These are phyloP conservation scores for Polysphondylium violaceum DNA, from an alignment of 78 protist genomes.

Conservation along the genomic window DNA sequence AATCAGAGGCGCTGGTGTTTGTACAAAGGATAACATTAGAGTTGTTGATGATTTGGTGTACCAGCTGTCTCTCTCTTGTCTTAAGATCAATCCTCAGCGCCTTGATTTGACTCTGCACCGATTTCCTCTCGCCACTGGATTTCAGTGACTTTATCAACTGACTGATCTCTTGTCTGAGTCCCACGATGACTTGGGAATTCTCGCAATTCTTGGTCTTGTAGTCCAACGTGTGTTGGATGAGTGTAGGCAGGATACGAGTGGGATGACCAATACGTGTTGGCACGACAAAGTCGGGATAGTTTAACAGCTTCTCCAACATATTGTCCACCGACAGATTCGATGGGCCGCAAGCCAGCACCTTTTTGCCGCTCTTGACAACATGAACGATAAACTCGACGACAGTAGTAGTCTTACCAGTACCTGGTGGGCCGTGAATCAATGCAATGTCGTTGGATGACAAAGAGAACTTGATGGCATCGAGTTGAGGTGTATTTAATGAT, in stretches of 20 bases:
- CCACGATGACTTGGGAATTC: constrained; percentile 27
- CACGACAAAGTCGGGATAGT: not conserved
- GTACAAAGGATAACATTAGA: constrained; percentile 74
- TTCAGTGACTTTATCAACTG: not conserved
- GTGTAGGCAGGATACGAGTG: constrained; percentile 85
- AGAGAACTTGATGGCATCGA: constrained; percentile 72
- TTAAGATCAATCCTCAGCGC: constrained; percentile 35
- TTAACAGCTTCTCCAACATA: constrained; percentile 58
- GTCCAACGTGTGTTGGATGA: constrained; percentile 81
- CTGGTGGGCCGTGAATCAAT: constrained; percentile 94
- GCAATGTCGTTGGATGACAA: constrained; percentile 79
- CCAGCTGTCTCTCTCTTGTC: constrained; percentile 23
- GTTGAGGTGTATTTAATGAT: constrained; percentile 72
- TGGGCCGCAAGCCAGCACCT: constrained; percentile 89
- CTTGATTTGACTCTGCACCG: not conserved
- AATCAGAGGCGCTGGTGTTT: constrained; percentile 69
- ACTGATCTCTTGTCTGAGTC: constrained; percentile 20
- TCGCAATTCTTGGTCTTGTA: constrained; percentile 64
- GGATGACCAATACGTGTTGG: constrained; percentile 93
- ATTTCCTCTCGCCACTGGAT: not conserved
- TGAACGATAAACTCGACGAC: constrained; percentile 89
- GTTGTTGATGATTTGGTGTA: constrained; percentile 51
- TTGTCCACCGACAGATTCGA: constrained; percentile 91
- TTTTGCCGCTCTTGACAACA: constrained; percentile 49
- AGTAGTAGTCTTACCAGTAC: constrained; percentile 92